phyloP scores from a whole-genome alignment of 164 flowering plant species.

The Platanus orientalis region DNA sequence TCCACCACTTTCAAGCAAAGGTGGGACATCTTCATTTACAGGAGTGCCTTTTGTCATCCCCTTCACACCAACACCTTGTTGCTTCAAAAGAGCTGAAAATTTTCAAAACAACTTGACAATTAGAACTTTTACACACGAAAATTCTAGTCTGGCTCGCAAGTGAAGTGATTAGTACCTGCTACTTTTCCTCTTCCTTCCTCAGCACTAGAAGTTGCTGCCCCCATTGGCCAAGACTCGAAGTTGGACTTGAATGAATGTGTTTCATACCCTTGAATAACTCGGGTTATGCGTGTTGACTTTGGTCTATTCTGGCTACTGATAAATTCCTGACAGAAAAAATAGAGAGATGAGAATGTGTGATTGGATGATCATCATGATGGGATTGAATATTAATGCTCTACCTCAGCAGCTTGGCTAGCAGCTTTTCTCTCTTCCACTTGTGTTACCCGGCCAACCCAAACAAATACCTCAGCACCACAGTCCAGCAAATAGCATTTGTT shows the following conservation, averaged over 20 bases:
- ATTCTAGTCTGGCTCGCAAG: background rate
- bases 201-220: conserved; percentile 64
- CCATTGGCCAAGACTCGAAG: conserved; percentile 96
- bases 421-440: conserved; percentile 95
- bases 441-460: conserved; percentile 97
- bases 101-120: conserved; percentile 6
- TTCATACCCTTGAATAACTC: conserved; percentile 95
- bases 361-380: conserved; percentile 2
- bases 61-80: conserved; percentile 89
- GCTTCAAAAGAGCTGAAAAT: conserved; percentile 87
- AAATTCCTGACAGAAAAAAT: conserved; percentile 53
- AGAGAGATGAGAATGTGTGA: conserved; percentile 8
- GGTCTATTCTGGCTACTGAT: conserved; percentile 79
- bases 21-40: conserved; percentile 85
- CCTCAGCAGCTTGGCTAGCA: conserved; percentile 93
- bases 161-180: conserved; percentile 54
- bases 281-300: conserved; percentile 74
- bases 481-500: conserved; percentile 86
- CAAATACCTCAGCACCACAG: conserved; percentile 87
- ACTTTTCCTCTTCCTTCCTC: conserved; percentile 99
- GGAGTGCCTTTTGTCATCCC: conserved; percentile 70
- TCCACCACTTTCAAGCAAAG: conserved; percentile 92
- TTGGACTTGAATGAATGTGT: conserved; percentile 86
- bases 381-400: conserved; percentile 20
- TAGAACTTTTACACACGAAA: conserved; percentile 6